Evolutionary conservation across 805 yeast genomes (phyloP).

Genomic region (Zygosaccharomyces rouxii): DNA sequence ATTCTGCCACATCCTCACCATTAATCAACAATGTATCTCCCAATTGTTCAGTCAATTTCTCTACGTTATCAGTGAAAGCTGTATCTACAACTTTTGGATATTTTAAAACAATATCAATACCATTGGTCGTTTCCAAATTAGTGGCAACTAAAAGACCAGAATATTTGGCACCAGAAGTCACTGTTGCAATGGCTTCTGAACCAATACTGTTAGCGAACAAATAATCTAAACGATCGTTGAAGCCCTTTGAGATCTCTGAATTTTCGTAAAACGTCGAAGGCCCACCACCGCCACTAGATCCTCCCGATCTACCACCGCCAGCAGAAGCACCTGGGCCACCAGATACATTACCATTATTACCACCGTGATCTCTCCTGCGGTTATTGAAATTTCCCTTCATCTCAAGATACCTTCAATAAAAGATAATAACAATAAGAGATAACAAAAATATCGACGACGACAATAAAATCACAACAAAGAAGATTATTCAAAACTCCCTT

Average conservation of each 20-base stretch:
- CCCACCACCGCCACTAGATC: constrained; percentile 6
- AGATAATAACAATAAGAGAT: too few relatives aligned
- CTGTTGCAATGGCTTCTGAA: constrained; percentile 51
- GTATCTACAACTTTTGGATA: constrained; percentile 43
- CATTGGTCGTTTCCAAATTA: constrained; percentile 39
- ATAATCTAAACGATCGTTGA: constrained; percentile 54
- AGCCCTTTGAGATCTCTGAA: constrained; percentile 31
- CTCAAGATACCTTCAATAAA: background rate
- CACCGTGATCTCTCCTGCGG: constrained; percentile 15
- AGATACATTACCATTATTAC: constrained; percentile 3
- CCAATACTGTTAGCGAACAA: constrained; percentile 60
- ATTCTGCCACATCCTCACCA: constrained; percentile 38
- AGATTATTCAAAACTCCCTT: background rate
- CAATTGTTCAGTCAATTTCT: constrained; percentile 27
- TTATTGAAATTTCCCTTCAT: constrained; percentile 20
- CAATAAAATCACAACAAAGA: background rate
- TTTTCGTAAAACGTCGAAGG: constrained; percentile 22
- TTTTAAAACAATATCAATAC: constrained; percentile 53
- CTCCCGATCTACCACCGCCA: constrained; percentile 7
- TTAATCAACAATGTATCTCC: constrained; percentile 28
- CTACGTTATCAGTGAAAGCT: constrained; percentile 35
- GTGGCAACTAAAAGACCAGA: constrained; percentile 56
- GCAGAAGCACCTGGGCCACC: constrained; percentile 4
- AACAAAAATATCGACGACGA: background rate
- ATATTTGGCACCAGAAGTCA: constrained; percentile 55